Evolutionary conservation across 345 rosid genomes (phyloP), one percentile per base, ranked within the genome.

Genomic region (Murraya koenigii): DNA sequence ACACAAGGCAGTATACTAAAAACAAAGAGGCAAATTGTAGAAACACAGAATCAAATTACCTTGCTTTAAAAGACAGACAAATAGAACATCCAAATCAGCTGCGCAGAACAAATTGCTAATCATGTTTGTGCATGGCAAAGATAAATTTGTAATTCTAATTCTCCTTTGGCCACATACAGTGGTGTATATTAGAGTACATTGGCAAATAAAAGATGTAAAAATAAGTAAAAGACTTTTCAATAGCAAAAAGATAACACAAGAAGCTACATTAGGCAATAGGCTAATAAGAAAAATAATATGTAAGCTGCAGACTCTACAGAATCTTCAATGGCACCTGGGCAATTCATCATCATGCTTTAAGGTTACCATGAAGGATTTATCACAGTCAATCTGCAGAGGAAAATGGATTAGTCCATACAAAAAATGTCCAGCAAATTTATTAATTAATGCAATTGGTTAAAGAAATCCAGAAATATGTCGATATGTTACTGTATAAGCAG

Each of bases 131-230:
- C 97, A 89, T 6, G 98, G 88, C 84, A 95, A 84, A 70, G 99
- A 92, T 83, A 93, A 84, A 79, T 87, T 95, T 64, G 90, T 82
- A 72, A 95, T 89, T 75, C 97, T 90, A 79, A 93, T 95, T 92
- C 98, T 90, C 82, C 99, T 86, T 88, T 93, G 92, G 71, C 99
- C 99, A 80, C 87, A 85, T 44, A 88, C 82, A 56, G 97, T 93
- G 63, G 99, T 95, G 81, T 93, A 93, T 75, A 95, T 92, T 80
- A 95, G 90, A 36, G 94, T 98, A 82, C 98, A 95, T 98, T 95
- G 85, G n/a, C n/a, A n/a, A n/a, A n/a, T n/a, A n/a, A n/a, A n/a
- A n/a, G n/a, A n/a, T n/a, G n/a, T n/a, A n/a, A n/a, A n/a, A n/a
- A n/a, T n/a, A n/a, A n/a, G n/a, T n/a, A n/a, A n/a, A n/a, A n/a